Conservation (phyloP, 305 asterid genomes). For the Fraxinus xanthoxyloides region DNA sequence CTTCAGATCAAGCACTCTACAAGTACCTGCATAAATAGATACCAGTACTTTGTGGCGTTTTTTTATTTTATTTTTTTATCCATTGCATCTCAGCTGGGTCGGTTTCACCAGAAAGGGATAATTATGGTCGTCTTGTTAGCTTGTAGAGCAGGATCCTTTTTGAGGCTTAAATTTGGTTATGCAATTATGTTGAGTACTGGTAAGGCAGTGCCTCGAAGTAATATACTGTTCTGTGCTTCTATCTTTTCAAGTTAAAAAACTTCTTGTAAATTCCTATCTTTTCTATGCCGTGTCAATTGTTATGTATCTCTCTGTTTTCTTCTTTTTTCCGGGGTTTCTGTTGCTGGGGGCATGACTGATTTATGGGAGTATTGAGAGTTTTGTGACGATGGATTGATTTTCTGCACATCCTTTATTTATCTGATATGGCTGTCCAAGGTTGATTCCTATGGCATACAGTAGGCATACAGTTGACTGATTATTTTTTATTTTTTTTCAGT, state of each 20-base stretch:
- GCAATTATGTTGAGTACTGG: slow-evolving; percentile 33
- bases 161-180: slow-evolving; percentile 37
- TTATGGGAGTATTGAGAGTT: too few relatives aligned
- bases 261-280: not conserved
- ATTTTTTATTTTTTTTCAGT: not conserved
- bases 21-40: slow-evolving; percentile 35
- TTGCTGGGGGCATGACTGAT: not conserved
- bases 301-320: not conserved
- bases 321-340: not conserved
- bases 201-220: slow-evolving; percentile 27
- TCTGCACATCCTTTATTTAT: not conserved
- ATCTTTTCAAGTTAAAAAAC: not conserved
- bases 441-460: not conserved
- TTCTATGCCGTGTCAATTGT: not conserved
- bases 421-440: not conserved
- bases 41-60: slow-evolving; percentile 30
- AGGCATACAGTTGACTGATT: not conserved
- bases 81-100: slow-evolving; percentile 8
- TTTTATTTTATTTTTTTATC: not conserved
- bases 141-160: slow-evolving; percentile 39
- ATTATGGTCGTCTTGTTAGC: slow-evolving; percentile 35
- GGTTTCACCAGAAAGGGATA: slow-evolving; percentile 26
- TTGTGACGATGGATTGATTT: too few relatives aligned
- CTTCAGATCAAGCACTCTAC: slow-evolving; percentile 22
- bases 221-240: slow-evolving; percentile 9